phyloP scores from a whole-genome alignment of 768 basidiomycete species.

The Suillus lakei region DNA sequence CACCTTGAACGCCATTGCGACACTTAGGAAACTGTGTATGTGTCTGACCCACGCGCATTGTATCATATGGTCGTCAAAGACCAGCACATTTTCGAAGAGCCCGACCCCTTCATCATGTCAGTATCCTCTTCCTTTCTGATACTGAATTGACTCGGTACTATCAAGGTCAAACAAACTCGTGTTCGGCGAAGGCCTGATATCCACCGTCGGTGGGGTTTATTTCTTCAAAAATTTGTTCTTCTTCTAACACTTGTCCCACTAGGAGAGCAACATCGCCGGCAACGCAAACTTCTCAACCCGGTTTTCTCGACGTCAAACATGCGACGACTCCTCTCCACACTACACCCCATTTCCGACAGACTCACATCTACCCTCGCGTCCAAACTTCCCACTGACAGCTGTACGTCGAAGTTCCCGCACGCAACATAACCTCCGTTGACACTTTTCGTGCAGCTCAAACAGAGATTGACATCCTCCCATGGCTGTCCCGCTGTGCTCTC shows the following conservation, averaged over 20 bases:
- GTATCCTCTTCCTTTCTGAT: conserved; percentile 15
- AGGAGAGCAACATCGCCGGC: conserved; percentile 48
- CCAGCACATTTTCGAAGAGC: conserved; percentile 53
- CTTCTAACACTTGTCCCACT: conserved; percentile 2
- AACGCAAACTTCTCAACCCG: conserved; percentile 50
- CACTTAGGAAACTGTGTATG: conserved; percentile 46
- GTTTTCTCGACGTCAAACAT: conserved; percentile 48
- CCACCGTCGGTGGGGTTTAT: neutral
- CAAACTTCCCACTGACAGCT: conserved; percentile 23
- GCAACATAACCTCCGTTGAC: neutral
- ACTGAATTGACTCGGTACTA: neutral
- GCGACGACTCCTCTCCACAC: conserved; percentile 32
- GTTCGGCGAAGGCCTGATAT: conserved; percentile 11
- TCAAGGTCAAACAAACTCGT: conserved; percentile 6
- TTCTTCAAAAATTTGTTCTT: neutral
- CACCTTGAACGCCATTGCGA: neutral
- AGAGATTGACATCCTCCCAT: conserved; percentile 36
- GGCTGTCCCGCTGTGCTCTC: conserved; percentile 48
- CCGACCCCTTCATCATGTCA: conserved; percentile 48
- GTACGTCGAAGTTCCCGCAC: conserved; percentile 29
- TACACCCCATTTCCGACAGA: conserved; percentile 37
- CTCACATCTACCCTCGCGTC: conserved; percentile 24
- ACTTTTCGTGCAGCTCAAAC: conserved; percentile 7
- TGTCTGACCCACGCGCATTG: conserved; percentile 54
- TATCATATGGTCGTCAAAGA: conserved; percentile 54